Evolutionary conservation across 2,329 filamentous ascomycete genomes (phyloP).

Genomic region (Cryphonectria parasitica): DNA sequence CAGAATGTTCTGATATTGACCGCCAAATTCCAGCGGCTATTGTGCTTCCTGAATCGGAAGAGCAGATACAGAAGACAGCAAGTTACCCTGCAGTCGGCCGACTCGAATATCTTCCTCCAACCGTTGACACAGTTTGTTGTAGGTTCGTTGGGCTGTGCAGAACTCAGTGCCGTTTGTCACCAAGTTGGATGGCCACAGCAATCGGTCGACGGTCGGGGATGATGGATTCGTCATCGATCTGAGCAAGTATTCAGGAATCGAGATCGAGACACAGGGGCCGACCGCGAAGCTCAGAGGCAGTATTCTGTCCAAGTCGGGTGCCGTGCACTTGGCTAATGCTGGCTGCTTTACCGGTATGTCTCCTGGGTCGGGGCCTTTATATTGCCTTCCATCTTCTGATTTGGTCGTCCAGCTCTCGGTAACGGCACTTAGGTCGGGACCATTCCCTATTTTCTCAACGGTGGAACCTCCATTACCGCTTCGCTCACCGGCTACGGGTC

Average conservation of each 20-base stretch:
- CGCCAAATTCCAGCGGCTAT: constrained; percentile 14
- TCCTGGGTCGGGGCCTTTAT: too few species aligned
- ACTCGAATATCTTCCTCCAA: not conserved
- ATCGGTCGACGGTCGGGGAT: constrained; percentile 17
- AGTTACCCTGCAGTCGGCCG: not conserved
- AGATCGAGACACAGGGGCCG: not conserved
- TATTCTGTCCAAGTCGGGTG: constrained; percentile 24
- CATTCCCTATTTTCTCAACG: constrained; percentile 34
- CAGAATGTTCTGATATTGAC: constrained; percentile 21
- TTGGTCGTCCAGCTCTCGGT: constrained; percentile 32
- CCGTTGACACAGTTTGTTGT: not conserved
- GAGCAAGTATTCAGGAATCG: constrained; percentile 14
- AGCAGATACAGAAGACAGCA: constrained; percentile 20
- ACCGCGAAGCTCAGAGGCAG: constrained; percentile 28
- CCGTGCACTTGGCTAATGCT: constrained; percentile 18
- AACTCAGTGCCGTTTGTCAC: constrained; percentile 18
- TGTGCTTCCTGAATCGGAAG: constrained; percentile 18
- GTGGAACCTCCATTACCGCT: constrained; percentile 27
- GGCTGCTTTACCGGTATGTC: constrained; percentile 31
- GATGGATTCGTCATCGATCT: constrained; percentile 16
- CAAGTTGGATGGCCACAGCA: constrained; percentile 24
- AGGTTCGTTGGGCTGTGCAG: constrained; percentile 19
- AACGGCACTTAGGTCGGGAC: constrained; percentile 39
- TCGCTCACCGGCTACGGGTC: constrained; percentile 33
- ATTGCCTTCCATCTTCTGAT: not conserved